A percentile compares a stretch with the other conserved stretches of the same genome.
Conservation (phyloP, 306 rosid species). For the Quercus rubra region DNA sequence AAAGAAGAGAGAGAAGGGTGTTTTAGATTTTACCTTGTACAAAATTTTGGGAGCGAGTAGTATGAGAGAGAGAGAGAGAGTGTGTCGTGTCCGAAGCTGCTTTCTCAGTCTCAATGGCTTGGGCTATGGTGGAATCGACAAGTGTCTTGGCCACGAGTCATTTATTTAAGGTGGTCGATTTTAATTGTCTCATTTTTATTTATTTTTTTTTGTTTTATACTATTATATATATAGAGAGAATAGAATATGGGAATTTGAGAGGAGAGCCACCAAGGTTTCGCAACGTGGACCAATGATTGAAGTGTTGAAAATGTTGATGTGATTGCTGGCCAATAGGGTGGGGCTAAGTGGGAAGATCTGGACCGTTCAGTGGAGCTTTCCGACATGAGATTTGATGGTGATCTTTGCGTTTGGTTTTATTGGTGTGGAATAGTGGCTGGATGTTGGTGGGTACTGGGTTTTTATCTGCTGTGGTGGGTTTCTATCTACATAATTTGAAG, state of each 20-base stretch:
- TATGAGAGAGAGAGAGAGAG: background rate
- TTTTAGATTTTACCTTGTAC: background rate
- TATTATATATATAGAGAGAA: background rate
- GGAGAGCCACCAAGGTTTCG: constrained; percentile 2
- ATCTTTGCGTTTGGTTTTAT: constrained; percentile 17
- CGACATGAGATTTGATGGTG: constrained; percentile 38
- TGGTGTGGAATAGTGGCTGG: constrained; percentile 19
- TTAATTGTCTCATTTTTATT: background rate
- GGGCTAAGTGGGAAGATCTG: constrained; percentile 32
- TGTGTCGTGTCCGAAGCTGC: constrained; percentile 35
- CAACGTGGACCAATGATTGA: constrained; percentile 60
- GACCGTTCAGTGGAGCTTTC: constrained; percentile 35
- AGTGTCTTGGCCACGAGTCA: constrained; percentile 64
- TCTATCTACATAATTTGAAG: background rate
- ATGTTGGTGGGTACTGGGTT: background rate
- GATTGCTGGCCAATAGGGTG: constrained; percentile 23
- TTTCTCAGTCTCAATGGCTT: background rate
- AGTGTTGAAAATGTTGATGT: constrained; percentile 19
- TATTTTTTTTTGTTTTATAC: background rate
- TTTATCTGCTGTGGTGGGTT: background rate
- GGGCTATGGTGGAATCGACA: constrained; percentile 52
- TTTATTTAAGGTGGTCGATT: constrained; percentile 36
- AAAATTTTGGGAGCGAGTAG: background rate
- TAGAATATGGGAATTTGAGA: background rate
- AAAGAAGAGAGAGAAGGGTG: constrained; percentile 21